A percentile compares a stretch with the other conserved stretches of the same genome.
Conservation (phyloP, 345 rosid genomes). For the Aquilaria sinensis region DNA sequence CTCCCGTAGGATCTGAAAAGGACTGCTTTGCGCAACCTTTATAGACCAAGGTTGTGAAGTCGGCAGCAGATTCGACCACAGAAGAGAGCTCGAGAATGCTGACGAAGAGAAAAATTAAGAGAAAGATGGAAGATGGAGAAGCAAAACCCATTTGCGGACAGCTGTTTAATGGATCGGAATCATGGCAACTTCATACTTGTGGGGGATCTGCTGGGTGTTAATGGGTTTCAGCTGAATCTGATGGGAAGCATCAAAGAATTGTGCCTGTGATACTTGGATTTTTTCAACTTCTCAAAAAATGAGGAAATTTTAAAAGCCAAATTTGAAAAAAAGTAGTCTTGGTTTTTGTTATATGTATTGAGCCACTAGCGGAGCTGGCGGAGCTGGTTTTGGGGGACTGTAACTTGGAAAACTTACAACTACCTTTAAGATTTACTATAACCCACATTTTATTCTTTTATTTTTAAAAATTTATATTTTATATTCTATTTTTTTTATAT, state of each 20-base stretch:
- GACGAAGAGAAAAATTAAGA: slow-evolving; percentile 20
- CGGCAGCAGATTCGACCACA: slow-evolving; percentile 43
- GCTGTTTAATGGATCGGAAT: slow-evolving; percentile 36
- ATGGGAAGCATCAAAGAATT: slow-evolving; percentile 11
- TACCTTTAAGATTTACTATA: too few species aligned
- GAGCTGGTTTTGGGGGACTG: too few species aligned
- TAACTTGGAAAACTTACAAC: too few species aligned
- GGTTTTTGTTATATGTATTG: slow-evolving; percentile 2
- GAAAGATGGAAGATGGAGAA: slow-evolving; percentile 24
- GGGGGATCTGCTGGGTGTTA: slow-evolving; percentile 15
- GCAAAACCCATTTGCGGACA: slow-evolving; percentile 40
- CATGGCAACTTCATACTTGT: slow-evolving; percentile 30
- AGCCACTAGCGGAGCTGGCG: too few species aligned
- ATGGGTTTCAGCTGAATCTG: slow-evolving; percentile 16
- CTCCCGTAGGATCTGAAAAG: slow-evolving; percentile 78
- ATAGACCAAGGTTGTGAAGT: slow-evolving; percentile 65
- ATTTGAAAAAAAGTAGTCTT: neutral
- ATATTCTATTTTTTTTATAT: too few species aligned
- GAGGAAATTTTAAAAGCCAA: too few species aligned
- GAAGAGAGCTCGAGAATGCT: slow-evolving; percentile 22
- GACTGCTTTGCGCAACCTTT: slow-evolving; percentile 82
- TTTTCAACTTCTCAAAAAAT: neutral
- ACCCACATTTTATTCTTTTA: too few species aligned
- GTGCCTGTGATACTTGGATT: neutral
- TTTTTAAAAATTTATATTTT: too few species aligned